Percentiles rank a stretch among this genome's conserved stretches.
phyloP scores from a whole-genome alignment of 176 grass and related monocot genomes.

The Chloris gayana region DNA sequence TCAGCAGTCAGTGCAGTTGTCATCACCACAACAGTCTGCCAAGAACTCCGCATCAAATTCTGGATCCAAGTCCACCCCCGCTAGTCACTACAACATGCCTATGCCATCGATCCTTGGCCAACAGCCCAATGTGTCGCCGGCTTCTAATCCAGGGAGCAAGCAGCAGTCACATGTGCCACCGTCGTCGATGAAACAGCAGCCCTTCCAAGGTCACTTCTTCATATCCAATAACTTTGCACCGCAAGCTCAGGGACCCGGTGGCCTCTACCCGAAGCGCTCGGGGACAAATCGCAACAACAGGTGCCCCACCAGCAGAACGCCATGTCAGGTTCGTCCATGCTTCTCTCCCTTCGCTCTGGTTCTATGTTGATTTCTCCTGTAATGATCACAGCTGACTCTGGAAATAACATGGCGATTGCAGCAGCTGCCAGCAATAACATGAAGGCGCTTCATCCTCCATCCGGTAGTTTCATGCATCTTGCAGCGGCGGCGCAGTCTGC shows the following conservation, averaged over 20 bases:
- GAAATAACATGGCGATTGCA: constrained; percentile 40
- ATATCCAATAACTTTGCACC: constrained; percentile 57
- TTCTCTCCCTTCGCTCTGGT: constrained; percentile 34
- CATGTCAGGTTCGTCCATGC: constrained; percentile 16
- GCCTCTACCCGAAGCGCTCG: constrained; percentile 65
- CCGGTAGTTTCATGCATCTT: constrained; percentile 59
- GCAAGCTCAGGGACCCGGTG: constrained; percentile 45
- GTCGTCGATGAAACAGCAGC: constrained; percentile 53
- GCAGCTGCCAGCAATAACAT: constrained; percentile 59
- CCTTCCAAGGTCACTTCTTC: constrained; percentile 62
- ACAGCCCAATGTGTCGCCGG: constrained; percentile 52
- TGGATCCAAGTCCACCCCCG: constrained; percentile 46
- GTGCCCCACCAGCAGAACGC: constrained; percentile 48
- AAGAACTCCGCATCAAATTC: constrained; percentile 69
- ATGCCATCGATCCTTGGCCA: constrained; percentile 82
- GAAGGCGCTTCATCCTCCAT: constrained; percentile 54
- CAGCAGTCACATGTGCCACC: constrained; percentile 57
- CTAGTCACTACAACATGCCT: constrained; percentile 57
- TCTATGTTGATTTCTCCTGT: constrained; percentile 23
- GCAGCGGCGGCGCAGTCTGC: constrained; percentile 44
- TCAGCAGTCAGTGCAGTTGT: constrained; percentile 34
- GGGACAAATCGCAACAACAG: constrained; percentile 54
- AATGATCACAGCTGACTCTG: constrained; percentile 25
- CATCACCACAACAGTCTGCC: constrained; percentile 55
- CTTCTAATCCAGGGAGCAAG: constrained; percentile 55